phyloP scores from a whole-genome alignment of 2,329 filamentous ascomycete genomes.

The Thielaviopsis euricoi region DNA sequence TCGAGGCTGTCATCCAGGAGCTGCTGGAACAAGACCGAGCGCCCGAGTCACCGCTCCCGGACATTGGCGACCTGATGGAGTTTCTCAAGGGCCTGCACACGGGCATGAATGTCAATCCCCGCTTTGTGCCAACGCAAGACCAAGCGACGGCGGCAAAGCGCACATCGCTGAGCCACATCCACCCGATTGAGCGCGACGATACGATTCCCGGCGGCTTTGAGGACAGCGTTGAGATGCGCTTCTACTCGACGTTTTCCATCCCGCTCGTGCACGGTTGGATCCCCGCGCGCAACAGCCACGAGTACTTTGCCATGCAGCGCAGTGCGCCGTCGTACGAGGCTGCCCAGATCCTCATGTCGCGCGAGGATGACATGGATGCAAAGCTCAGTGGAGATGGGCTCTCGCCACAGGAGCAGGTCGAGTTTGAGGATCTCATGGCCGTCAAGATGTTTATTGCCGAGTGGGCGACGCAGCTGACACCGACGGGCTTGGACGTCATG shows the following conservation, averaged over 20 bases:
- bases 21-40: constrained; percentile 63
- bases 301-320: constrained; percentile 52
- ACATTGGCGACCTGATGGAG: constrained; percentile 71
- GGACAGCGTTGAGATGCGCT: constrained; percentile 69
- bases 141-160: constrained; percentile 30
- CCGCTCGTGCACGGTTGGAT: constrained; percentile 91
- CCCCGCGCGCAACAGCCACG: constrained; percentile 48
- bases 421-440: constrained; percentile 66
- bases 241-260: constrained; percentile 79
- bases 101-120: constrained; percentile 95
- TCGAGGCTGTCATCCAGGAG: constrained; percentile 86
- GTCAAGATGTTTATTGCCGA: constrained; percentile 70
- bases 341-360: constrained; percentile 74
- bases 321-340: constrained; percentile 80
- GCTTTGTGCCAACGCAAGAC: constrained; percentile 49
- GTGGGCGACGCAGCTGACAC: constrained; percentile 76
- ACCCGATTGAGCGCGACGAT: constrained; percentile 31
- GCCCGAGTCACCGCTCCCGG: constrained; percentile 51
- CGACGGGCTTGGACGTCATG: constrained; percentile 63
- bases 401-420: constrained; percentile 54
- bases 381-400: constrained; percentile 50
- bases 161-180: constrained; percentile 35
- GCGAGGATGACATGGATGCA: constrained; percentile 73
- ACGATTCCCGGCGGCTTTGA: constrained; percentile 61
- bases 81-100: constrained; percentile 84